Evolutionary conservation across 805 yeast genomes (phyloP).

Genomic region (Candida nemodendra): DNA sequence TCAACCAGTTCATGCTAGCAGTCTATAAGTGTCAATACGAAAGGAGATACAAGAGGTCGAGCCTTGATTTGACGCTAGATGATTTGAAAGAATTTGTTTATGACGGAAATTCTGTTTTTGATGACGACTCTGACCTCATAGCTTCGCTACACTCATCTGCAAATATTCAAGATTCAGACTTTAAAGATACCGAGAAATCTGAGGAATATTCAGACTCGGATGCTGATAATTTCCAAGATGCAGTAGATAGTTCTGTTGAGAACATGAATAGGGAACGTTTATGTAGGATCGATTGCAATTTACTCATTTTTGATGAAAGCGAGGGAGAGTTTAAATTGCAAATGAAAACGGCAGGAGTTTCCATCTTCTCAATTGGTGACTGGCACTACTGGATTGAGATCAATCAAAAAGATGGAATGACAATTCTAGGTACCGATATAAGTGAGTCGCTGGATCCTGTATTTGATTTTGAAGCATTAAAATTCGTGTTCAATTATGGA

Average conservation of each 20-base stretch:
- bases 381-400: conserved; percentile 58
- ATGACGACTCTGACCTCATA: conserved; percentile 21
- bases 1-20: conserved; percentile 60
- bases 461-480: conserved; percentile 53
- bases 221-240: conserved; percentile 32
- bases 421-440: conserved; percentile 41
- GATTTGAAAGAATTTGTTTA: conserved; percentile 60
- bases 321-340: conserved; percentile 47
- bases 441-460: conserved; percentile 58
- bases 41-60: conserved; percentile 60
- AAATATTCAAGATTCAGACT: conserved; percentile 7
- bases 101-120: conserved; percentile 30
- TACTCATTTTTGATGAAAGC: conserved; percentile 58
- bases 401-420: conserved; percentile 22
- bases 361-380: conserved; percentile 43
- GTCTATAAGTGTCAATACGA: conserved; percentile 74
- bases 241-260: conserved; percentile 26
- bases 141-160: conserved; percentile 19
- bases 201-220: conserved; percentile 14
- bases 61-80: conserved; percentile 41
- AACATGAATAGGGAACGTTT: conserved; percentile 20
- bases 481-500: conserved; percentile 66
- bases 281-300: conserved; percentile 25
- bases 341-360: conserved; percentile 33
- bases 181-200: not conserved